Percentiles rank a stretch among this genome's conserved stretches.
Conservation (phyloP, 805 yeast genomes). For the Barnettozyma californica region DNA sequence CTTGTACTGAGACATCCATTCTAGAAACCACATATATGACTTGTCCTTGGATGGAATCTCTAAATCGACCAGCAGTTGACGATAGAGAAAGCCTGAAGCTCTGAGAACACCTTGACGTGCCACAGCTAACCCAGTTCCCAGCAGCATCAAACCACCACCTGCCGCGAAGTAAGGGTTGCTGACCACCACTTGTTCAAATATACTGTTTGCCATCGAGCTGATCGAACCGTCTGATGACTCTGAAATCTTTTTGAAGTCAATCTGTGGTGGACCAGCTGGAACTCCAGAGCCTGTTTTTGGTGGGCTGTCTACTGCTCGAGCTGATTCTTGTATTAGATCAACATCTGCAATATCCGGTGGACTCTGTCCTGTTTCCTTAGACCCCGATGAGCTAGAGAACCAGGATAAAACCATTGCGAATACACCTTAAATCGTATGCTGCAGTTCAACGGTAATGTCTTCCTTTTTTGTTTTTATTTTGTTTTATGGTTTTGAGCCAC, state of each 20-base stretch:
- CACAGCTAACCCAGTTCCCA: constrained; percentile 85
- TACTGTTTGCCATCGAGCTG: constrained; percentile 28
- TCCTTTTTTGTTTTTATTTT: too few relatives aligned
- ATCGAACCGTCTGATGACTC: constrained; percentile 21
- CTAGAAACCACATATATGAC: constrained; percentile 89
- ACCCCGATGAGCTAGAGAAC: background rate
- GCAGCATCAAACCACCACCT: constrained; percentile 94
- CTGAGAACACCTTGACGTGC: constrained; percentile 64
- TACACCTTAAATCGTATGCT: too few relatives aligned
- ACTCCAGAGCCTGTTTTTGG: constrained; percentile 5
- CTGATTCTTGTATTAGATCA: background rate
- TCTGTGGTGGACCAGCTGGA: constrained; percentile 16
- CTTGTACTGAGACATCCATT: constrained; percentile 90
- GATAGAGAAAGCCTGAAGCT: constrained; percentile 61
- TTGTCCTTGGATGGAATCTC: constrained; percentile 93
- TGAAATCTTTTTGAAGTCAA: constrained; percentile 20
- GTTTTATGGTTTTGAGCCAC: background rate
- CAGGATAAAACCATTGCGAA: constrained; percentile 5
- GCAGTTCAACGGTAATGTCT: background rate
- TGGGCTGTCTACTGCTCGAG: constrained; percentile 2
- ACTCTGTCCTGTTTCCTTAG: background rate
- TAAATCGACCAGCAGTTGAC: constrained; percentile 83
- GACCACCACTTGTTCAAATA: constrained; percentile 50
- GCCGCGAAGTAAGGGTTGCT: constrained; percentile 96
- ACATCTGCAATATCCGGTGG: background rate